Conservation (phyloP, 352 stramenopile genomes). For the Phytophthora podocarpi region DNA sequence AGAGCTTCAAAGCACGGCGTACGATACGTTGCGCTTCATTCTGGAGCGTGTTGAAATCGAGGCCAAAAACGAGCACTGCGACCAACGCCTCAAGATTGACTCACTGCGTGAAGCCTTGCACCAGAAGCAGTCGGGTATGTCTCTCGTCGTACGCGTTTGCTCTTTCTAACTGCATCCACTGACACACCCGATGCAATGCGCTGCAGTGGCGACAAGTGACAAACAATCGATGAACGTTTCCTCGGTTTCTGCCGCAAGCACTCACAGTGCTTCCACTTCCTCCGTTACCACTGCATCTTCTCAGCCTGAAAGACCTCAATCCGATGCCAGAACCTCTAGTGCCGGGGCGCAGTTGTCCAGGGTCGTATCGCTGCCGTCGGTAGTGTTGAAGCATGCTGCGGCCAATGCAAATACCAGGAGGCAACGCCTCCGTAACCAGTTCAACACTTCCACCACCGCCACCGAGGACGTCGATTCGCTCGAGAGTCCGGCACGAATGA, state of each 20-base stretch:
- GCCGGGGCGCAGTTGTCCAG: background rate
- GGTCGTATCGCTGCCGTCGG: slow-evolving; percentile 20
- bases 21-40: slow-evolving; percentile 60
- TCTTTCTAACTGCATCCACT: background rate
- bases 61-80: slow-evolving; percentile 43
- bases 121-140: slow-evolving; percentile 29
- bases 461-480: slow-evolving; percentile 7
- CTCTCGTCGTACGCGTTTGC: background rate
- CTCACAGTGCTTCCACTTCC: background rate
- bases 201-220: background rate
- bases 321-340: background rate
- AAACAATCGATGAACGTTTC: slow-evolving; percentile 1
- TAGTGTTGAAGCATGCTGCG: slow-evolving; percentile 27
- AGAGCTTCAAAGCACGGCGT: slow-evolving; percentile 53
- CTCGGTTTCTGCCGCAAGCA: background rate
- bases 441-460: slow-evolving; percentile 4
- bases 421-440: slow-evolving; percentile 6
- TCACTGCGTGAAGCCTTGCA: slow-evolving; percentile 29
- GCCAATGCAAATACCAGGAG: slow-evolving; percentile 12
- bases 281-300: background rate
- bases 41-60: slow-evolving; percentile 57
- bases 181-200: background rate
- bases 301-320: background rate
- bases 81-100: slow-evolving; percentile 46
- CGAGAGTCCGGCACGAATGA: slow-evolving; percentile 23